Base-by-base conservation (phyloP, 306 rosid species). In the Vigna nakashimae region DNA sequence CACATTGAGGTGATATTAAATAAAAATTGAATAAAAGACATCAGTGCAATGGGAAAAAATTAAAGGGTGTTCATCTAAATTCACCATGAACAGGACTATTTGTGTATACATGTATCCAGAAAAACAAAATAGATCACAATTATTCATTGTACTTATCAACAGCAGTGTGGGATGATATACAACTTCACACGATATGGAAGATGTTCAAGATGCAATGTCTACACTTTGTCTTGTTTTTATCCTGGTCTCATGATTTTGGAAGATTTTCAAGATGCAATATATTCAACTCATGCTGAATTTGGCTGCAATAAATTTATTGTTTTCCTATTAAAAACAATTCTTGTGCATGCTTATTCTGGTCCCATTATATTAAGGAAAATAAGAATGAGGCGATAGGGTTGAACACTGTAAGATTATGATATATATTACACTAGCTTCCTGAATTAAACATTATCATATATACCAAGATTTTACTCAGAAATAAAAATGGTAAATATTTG, bases 401-500 rank as follows among this genome's bases (percentile, higher is more conserved):
- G 15, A 53, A 6, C 14, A 26, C 36, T 17, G 1, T 8, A 48
- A 32, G 62, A 30, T 32, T 65, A 42, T 70, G 6, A n/a, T 55
- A 50, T 57, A 34, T 34, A 30, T 17, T 26, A 42, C 15, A 16
- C 68, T 9, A 42, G 8, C 32, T 77, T 55, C 34, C 34, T 48
- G 60, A 20, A 49, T 30, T 22, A 58, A 65, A 45, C 11, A 65
- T 26, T 45, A 7, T 20, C 63, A 30, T 14, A 49, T 16, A 26
- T 26, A 26, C 28, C 9, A 22, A 56, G n/a, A 53, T 26, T 36
- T 9, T 34, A 22, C n/a, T 10, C 11, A 36, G 18, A 1, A 38
- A 74, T 26, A 7, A 59, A n/a, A 60, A 73, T 73, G 45, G 12
- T 26, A 18, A 24, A 55, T n/a, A 56, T 56, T 56, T 13, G 45